These are phyloP conservation scores for Przewalskia tangutica DNA, from an alignment of 257 asterid genomes.

Conservation along the genomic window DNA sequence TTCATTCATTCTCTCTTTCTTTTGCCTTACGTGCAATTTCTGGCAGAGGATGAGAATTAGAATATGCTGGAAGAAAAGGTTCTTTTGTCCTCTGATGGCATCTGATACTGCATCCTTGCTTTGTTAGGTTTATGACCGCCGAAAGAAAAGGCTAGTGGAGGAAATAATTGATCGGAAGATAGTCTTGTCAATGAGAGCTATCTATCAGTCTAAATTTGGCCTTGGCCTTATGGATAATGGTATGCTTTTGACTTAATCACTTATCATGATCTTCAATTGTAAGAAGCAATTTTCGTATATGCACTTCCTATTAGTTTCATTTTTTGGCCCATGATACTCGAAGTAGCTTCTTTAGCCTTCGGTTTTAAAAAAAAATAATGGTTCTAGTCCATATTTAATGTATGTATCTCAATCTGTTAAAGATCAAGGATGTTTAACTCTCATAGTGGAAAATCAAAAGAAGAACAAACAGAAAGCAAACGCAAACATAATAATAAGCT, in stretches of 20 bases:
- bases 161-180: conserved; percentile 92
- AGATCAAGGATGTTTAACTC: not conserved
- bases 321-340: not conserved
- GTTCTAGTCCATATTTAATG: not conserved
- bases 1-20: not conserved
- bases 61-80: not conserved
- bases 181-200: conserved; percentile 88
- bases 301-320: not conserved
- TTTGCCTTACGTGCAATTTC: not conserved
- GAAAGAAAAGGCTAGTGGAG: conserved; percentile 82
- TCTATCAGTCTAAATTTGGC: conserved; percentile 88
- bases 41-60: not conserved
- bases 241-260: conserved; percentile 11
- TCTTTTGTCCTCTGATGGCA: not conserved
- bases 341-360: not conserved
- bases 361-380: not conserved
- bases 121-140: conserved; percentile 82
- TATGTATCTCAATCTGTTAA: not conserved
- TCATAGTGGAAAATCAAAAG: not conserved
- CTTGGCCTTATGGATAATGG: conserved; percentile 95
- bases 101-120: conserved; percentile 2
- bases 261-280: not conserved
- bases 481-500: not conserved
- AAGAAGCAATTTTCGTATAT: not conserved
- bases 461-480: not conserved